Conservation (phyloP, 768 basidiomycete genomes). For the Mrakia blollopis region DNA sequence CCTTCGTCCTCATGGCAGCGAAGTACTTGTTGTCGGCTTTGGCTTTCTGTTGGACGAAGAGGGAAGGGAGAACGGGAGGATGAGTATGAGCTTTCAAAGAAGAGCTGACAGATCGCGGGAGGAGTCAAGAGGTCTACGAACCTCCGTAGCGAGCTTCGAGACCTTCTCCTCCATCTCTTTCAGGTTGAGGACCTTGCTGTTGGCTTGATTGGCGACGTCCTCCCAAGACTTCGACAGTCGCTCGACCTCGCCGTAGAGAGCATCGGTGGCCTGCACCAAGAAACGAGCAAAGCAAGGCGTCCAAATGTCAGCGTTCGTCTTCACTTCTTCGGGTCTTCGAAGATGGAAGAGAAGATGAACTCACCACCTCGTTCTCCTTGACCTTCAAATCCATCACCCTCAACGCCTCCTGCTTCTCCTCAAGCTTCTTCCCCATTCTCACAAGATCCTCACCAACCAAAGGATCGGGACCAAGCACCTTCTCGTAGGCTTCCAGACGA, state of each 20-base stretch:
- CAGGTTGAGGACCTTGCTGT: slow-evolving; percentile 81
- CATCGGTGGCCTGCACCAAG: slow-evolving; percentile 63
- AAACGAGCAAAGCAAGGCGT: not conserved
- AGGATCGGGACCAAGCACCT: slow-evolving; percentile 56
- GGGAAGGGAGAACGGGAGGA: not conserved
- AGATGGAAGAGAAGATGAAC: slow-evolving; percentile 35
- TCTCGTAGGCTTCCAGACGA: slow-evolving; percentile 52
- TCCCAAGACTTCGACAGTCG: slow-evolving; percentile 84
- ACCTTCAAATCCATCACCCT: slow-evolving; percentile 59
- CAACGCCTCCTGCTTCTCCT: slow-evolving; percentile 64
- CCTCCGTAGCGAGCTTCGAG: slow-evolving; percentile 62
- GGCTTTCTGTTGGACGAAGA: slow-evolving; percentile 60
- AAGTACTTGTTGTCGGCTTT: slow-evolving; percentile 95
- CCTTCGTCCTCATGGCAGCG: slow-evolving; percentile 81
- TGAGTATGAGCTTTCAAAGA: slow-evolving; percentile 12
- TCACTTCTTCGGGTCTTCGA: not conserved
- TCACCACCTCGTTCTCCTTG: slow-evolving; percentile 61
- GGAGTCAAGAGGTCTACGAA: slow-evolving; percentile 43
- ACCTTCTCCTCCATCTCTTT: slow-evolving; percentile 66
- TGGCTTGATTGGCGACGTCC: slow-evolving; percentile 67
- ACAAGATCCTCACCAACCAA: slow-evolving; percentile 54
- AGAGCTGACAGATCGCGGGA: not conserved
- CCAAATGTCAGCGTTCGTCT: not conserved
- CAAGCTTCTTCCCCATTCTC: slow-evolving; percentile 55
- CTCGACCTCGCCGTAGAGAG: slow-evolving; percentile 78